Evolutionary conservation across 805 yeast species (phyloP), one percentile per base, ranked within the genome.

Genomic region (Candida ascalaphidarum): DNA sequence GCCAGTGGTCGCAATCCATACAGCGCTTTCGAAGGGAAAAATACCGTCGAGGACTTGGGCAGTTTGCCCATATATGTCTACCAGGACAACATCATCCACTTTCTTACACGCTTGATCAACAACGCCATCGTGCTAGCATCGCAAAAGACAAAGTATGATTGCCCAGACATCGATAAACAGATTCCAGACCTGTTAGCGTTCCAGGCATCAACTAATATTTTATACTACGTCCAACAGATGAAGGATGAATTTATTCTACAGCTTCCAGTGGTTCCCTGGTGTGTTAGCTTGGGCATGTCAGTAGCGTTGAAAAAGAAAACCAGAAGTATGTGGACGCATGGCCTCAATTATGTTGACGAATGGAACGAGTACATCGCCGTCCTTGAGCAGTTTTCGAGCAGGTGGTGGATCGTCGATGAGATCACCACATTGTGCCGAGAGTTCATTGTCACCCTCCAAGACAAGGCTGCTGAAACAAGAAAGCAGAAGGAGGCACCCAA

Each of bases 321-420:
- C 6, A 36, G 37, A 21, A 8, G 8, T 8, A 17, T 17, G 18
- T n/a, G n/a, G n/a, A n/a, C n/a, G n/a, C n/a, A n/a, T n/a, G n/a
- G n/a, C n/a, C 32, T 27, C 14, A 18, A 27, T 8, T 44, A 31
- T 21, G n/a, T n/a, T n/a, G n/a, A n/a, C n/a, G 37, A 35, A 8
- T 32, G 45, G 19, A 41, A 45, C 26, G 47, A 43, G 16, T 44
- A 40, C 28, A 26, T 54, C 16, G 16, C 9, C 3, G 46, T 34
- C 17, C 36, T 54, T 20, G 44, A 44, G 14, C 37, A 43, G 25
- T 48, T 43, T 33, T 16, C 40, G 11, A 19, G 30, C 5, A 36
- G 40, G 12, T 53, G 57, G 57, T 44, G 46, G 45, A 37, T 50
- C 9, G 49, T 50, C 7, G 56, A 52, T 25, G 58, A 52, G 28